These are phyloP conservation scores for Cryomyces antarcticus DNA, from an alignment of 495 filamentous ascomycete genomes.

Conservation along the genomic window DNA sequence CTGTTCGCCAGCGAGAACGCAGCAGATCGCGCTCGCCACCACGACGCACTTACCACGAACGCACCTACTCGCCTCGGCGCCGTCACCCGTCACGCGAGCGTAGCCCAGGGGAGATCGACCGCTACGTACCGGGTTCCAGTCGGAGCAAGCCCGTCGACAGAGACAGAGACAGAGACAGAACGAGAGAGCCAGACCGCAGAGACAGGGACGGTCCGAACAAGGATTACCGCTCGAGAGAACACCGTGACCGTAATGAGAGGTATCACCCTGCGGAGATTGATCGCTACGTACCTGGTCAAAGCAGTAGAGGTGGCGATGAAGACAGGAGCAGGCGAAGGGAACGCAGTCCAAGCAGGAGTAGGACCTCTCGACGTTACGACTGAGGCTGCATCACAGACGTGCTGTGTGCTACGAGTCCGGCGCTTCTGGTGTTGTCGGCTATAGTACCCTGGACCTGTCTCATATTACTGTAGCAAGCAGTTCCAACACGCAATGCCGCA, in stretches of 20 bases:
- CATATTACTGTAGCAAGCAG: too few relatives aligned
- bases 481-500: too few relatives aligned
- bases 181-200: background rate
- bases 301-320: slow-evolving; percentile 6
- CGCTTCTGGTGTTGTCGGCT: too few relatives aligned
- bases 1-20: background rate
- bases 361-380: background rate
- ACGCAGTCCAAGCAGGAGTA: background rate
- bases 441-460: too few relatives aligned
- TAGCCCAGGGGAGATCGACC: slow-evolving; percentile 12
- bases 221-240: background rate
- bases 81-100: slow-evolving; percentile 4
- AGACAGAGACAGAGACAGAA: slow-evolving; percentile 3
- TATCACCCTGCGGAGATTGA: slow-evolving; percentile 12
- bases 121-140: slow-evolving; percentile 9
- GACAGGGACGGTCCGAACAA: background rate
- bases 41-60: slow-evolving; percentile 1
- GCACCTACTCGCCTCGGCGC: slow-evolving; percentile 5
- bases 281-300: slow-evolving; percentile 13
- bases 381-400: background rate
- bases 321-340: slow-evolving; percentile 3
- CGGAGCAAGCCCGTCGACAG: background rate
- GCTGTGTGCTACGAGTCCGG: too few relatives aligned
- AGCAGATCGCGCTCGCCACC: slow-evolving; percentile 5
- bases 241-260: slow-evolving; percentile 1